Conservation (phyloP, 148 eudicot species). For the Camellia sinensis region DNA sequence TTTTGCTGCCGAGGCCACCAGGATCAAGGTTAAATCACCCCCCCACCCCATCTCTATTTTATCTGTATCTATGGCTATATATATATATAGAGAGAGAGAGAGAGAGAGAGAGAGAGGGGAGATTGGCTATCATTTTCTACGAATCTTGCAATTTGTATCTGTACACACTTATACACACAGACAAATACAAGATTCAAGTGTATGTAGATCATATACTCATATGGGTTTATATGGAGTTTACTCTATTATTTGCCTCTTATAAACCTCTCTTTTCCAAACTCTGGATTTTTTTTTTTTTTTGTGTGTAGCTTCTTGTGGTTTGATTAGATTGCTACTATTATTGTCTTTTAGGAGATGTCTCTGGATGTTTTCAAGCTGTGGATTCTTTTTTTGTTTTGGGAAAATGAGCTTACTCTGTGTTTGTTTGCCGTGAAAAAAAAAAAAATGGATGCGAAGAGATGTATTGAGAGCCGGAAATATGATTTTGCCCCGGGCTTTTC, state of each 20-base stretch:
- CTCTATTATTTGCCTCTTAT: background rate
- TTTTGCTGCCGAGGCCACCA: constrained; percentile 67
- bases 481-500: too few relatives aligned
- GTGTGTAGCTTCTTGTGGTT: background rate
- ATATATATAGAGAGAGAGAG: background rate
- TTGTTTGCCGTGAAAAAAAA: background rate
- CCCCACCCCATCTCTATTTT: too few relatives aligned
- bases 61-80: background rate
- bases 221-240: background rate
- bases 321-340: background rate
- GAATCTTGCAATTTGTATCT: background rate
- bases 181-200: background rate
- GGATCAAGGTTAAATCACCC: constrained; percentile 43
- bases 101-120: too few relatives aligned
- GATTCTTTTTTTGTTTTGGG: background rate
- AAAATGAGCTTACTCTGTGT: too few relatives aligned
- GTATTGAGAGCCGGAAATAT: background rate
- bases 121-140: background rate
- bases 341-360: background rate
- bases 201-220: background rate
- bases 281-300: background rate
- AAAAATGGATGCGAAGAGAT: background rate
- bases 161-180: background rate
- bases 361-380: background rate
- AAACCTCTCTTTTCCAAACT: background rate